Evolutionary conservation across 1,284 basidiomycete genomes (phyloP), one percentile per base, ranked within the genome.

Genomic region (Exobasidium cylindrosporum): DNA sequence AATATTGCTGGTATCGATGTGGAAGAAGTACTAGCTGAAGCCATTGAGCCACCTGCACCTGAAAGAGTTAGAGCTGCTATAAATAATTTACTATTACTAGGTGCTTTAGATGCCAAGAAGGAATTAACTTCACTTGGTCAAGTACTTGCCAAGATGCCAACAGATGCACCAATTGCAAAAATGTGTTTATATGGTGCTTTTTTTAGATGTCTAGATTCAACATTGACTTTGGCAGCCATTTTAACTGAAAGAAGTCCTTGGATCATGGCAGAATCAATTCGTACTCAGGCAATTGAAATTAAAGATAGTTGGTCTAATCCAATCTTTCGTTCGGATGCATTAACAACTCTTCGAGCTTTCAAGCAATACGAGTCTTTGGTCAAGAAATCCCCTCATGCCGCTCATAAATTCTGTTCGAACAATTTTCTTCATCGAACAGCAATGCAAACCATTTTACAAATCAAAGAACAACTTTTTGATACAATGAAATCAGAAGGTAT

Each of bases 211-310:
- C 83, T 97, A 58, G 91, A 96, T 77, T 88, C 89, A 49, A 91
- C 92, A 0, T 82, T 97, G 56, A 91, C 91, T 2, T 85, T 97
- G 45, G 92, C 93, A 4, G 91, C 93, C 1, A 89, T 96, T 69
- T 81, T 96, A 69, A 89, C 91, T 7, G 91, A 90, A 74, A 87
- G 93, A 43, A 92, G 95, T 72, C 92, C 93, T 2, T 97, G 97
- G 84, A 81, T 95, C 57, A 86, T 88, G 0, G 93, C 93, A 0
- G 82, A 86, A 29, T 68, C 79, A 3, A 66, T 81, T 35, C 82
- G 83, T 72, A 67, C 67, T 4, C 77, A 84, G 73, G 84, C 84
- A n/a, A 82, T 84, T 70, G 84, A 84, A 30, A 85, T 86, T 79
- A 96, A 96, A 81, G 85, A 87, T 66, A 87, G 86, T 1, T 97